Conservation (phyloP, 2,329 filamentous ascomycete genomes). For the Hortaea werneckii region DNA sequence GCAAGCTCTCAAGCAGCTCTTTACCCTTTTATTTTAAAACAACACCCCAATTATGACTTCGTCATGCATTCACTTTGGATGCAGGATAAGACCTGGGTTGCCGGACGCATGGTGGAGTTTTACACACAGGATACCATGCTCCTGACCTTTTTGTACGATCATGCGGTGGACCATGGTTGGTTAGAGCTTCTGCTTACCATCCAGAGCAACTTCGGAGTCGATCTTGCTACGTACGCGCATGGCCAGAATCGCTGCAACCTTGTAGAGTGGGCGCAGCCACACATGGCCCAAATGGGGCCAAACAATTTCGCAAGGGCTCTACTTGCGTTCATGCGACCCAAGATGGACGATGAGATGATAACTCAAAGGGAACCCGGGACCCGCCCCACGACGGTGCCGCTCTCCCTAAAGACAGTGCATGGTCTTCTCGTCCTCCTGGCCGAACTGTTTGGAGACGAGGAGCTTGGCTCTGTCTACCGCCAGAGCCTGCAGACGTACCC, state of each 20-base stretch:
- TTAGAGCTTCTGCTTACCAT: conserved; percentile 69
- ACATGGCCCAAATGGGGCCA: conserved; percentile 33
- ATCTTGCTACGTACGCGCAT: conserved; percentile 77
- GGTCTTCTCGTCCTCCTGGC: conserved; percentile 66
- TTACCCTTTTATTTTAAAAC: conserved; percentile 71
- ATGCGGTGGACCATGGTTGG: conserved; percentile 75
- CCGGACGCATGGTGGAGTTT: conserved; percentile 64
- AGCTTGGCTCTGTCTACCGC: conserved; percentile 72
- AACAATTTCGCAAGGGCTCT: conserved; percentile 59
- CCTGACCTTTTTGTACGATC: conserved; percentile 62
- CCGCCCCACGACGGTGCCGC: conserved; percentile 57
- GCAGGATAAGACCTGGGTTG: conserved; percentile 81
- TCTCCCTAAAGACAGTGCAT: conserved; percentile 77
- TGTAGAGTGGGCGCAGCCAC: conserved; percentile 66
- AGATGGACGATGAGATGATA: conserved; percentile 69
- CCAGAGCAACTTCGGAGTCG: conserved; percentile 74
- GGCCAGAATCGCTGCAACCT: conserved; percentile 71
- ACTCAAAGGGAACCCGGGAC: conserved; percentile 59
- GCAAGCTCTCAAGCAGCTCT: conserved; percentile 65
- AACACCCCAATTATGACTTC: conserved; percentile 69
- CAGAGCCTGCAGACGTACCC: conserved; percentile 88
- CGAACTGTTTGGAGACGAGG: conserved; percentile 50
- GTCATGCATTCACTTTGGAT: conserved; percentile 87
- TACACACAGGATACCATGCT: conserved; percentile 61
- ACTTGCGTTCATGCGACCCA: conserved; percentile 72